Evolutionary conservation across 2,329 filamentous ascomycete genomes (phyloP).

Genomic region (Botrytis byssoidea): DNA sequence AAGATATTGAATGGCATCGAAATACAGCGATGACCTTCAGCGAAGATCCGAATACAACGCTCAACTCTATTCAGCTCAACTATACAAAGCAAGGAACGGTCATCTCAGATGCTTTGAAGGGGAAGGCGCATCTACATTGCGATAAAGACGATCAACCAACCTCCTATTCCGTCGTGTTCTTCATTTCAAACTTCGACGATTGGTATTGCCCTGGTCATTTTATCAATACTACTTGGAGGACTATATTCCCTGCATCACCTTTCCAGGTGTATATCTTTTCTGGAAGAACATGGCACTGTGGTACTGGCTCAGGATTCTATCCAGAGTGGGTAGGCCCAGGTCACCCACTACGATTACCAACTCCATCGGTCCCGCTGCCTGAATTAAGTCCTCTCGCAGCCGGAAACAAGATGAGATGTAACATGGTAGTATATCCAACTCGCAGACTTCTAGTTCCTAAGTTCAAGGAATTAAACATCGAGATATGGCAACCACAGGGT

Average conservation of each 20-base stretch:
- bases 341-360: background rate
- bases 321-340: background rate
- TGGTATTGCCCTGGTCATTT: background rate
- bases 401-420: no score
- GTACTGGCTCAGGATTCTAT: background rate
- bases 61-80: background rate
- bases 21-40: background rate
- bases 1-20: background rate
- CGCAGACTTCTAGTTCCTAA: background rate
- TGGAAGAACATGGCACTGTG: background rate
- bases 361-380: background rate
- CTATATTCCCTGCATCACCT: background rate
- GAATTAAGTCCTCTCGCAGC: no score
- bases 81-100: background rate
- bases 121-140: background rate
- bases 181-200: background rate
- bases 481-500: background rate
- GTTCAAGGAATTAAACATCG: background rate
- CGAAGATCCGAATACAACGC: background rate
- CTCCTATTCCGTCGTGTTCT: slow-evolving; percentile 6
- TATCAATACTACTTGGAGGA: background rate
- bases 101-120: background rate
- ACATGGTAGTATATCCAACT: no score
- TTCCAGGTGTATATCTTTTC: background rate
- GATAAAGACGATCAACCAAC: slow-evolving; percentile 1